Evolutionary conservation across 2,329 filamentous ascomycete genomes (phyloP).

Genomic region (Paraconiothyrium sp.): DNA sequence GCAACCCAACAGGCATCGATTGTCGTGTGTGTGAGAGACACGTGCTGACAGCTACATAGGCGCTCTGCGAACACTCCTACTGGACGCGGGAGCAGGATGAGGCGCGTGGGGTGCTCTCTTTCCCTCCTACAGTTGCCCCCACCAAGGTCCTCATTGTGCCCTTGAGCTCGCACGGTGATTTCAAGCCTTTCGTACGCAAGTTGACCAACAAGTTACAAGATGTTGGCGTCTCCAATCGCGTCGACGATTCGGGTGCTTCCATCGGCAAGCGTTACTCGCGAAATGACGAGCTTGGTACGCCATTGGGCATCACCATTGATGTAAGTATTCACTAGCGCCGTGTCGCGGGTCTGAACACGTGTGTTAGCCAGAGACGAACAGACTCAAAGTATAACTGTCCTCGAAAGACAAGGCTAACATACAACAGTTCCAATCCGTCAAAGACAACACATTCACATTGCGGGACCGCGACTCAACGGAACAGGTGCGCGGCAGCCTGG

Average conservation of each 20-base stretch:
- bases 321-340: slow-evolving; percentile 20
- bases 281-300: slow-evolving; percentile 95
- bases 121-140: slow-evolving; percentile 82
- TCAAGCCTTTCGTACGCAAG: slow-evolving; percentile 78
- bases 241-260: slow-evolving; percentile 89
- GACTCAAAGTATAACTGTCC: neutral
- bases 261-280: slow-evolving; percentile 91
- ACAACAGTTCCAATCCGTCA: slow-evolving; percentile 80
- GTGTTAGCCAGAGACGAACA: neutral
- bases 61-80: slow-evolving; percentile 92
- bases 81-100: slow-evolving; percentile 89
- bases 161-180: slow-evolving; percentile 81
- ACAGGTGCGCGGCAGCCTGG: slow-evolving; percentile 86
- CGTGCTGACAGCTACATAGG: slow-evolving; percentile 73
- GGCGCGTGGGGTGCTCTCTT: slow-evolving; percentile 80
- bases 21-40: no score
- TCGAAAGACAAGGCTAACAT: slow-evolving; percentile 15
- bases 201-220: slow-evolving; percentile 80
- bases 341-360: neutral
- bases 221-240: slow-evolving; percentile 80
- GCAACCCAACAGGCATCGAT: neutral
- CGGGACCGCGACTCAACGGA: slow-evolving; percentile 87
- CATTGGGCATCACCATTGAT: slow-evolving; percentile 91
- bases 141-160: slow-evolving; percentile 95
- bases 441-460: slow-evolving; percentile 86